Conservation (phyloP, 495 filamentous ascomycete genomes). For the Durotheca rogersii region DNA sequence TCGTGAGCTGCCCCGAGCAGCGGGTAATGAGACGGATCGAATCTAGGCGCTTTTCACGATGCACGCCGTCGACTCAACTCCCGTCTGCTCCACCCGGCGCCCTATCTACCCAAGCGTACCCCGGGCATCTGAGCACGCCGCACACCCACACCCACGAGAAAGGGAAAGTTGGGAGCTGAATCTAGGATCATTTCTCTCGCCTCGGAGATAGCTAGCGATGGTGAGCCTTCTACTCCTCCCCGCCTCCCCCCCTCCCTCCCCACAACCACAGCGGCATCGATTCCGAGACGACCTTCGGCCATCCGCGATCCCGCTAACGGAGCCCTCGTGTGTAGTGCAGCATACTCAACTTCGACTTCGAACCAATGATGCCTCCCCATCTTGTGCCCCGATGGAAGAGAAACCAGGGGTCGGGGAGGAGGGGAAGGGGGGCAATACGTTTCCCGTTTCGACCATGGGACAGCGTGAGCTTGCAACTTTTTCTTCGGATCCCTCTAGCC, state of each 20-base stretch:
- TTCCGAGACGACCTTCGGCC: not conserved
- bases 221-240: too few relatives aligned
- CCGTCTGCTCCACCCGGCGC: conserved; percentile 14
- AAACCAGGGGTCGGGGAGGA: not conserved
- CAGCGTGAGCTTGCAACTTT: conserved; percentile 1
- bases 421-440: not conserved
- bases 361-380: conserved; percentile 6
- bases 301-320: not conserved
- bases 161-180: not conserved
- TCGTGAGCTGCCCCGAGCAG: conserved; percentile 3
- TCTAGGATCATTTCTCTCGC: conserved; percentile 2
- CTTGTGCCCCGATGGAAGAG: not conserved
- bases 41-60: conserved; percentile 22
- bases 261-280: not conserved
- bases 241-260: too few relatives aligned
- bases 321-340: not conserved
- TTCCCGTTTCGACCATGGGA: conserved; percentile 10
- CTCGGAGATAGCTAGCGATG: conserved; percentile 14
- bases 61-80: conserved; percentile 11
- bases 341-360: not conserved
- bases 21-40: conserved; percentile 23
- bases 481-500: too few relatives aligned
- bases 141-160: conserved; percentile 4
- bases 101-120: conserved; percentile 11
- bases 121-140: conserved; percentile 18